Conservation (phyloP, 495 filamentous ascomycete genomes). For the Trichoderma virens region DNA sequence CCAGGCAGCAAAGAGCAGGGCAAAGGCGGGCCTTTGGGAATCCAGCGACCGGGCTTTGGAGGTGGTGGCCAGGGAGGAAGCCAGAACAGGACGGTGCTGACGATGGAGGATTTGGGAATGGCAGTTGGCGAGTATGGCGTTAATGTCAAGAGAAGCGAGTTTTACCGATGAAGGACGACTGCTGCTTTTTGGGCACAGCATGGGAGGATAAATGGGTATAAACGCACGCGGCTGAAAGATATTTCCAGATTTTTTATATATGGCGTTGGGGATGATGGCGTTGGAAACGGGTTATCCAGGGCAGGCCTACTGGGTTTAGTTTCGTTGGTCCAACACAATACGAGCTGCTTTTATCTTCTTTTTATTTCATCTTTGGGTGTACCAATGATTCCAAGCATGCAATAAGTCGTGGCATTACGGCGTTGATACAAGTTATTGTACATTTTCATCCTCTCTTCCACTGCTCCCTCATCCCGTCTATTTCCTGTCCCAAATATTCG, state of each 20-base stretch:
- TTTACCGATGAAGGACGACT: constrained; percentile 62
- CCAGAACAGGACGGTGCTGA: constrained; percentile 88
- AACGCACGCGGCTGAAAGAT: not conserved
- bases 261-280: constrained; percentile 8
- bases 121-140: constrained; percentile 96
- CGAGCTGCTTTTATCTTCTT: not conserved
- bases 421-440: constrained; percentile 2
- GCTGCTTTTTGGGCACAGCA: too few relatives aligned
- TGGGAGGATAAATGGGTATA: not conserved
- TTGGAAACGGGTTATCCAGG: not conserved
- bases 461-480: constrained; percentile 10
- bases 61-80: constrained; percentile 86
- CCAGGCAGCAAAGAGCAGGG: constrained; percentile 50
- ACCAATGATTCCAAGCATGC: not conserved
- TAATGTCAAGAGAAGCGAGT: constrained; percentile 93
- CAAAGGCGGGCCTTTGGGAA: constrained; percentile 60
- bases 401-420: constrained; percentile 3
- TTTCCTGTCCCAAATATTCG: constrained; percentile 51
- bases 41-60: constrained; percentile 84
- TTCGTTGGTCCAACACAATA: not conserved
- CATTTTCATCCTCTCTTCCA: not conserved
- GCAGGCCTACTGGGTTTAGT: not conserved
- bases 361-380: not conserved
- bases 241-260: not conserved
- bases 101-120: constrained; percentile 98